These are phyloP conservation scores for Mycena maculata DNA, from an alignment of 768 basidiomycete species.

Conservation along the genomic window DNA sequence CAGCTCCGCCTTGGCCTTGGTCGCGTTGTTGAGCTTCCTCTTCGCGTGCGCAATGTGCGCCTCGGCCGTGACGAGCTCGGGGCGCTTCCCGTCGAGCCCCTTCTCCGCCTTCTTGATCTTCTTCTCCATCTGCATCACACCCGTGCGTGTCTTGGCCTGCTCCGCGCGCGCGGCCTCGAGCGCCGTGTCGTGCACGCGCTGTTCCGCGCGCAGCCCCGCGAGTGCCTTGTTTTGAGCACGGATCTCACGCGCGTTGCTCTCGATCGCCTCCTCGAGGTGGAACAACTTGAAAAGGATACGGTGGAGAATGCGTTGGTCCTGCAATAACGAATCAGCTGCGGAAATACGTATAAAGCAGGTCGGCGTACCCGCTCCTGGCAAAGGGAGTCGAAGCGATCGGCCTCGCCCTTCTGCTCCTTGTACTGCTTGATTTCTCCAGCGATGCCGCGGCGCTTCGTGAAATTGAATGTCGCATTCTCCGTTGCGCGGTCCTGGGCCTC, in stretches of 20 bases:
- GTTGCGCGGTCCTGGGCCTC: slow-evolving; percentile 90
- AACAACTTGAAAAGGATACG: slow-evolving; percentile 90
- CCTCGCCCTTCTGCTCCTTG: slow-evolving; percentile 96
- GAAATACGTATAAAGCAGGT: too few species aligned
- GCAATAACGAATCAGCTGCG: too few species aligned
- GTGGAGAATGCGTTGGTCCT: slow-evolving; percentile 86
- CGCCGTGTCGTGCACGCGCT: slow-evolving; percentile 74
- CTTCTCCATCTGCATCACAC: slow-evolving; percentile 87
- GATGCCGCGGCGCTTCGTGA: slow-evolving; percentile 92
- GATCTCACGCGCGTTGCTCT: slow-evolving; percentile 76
- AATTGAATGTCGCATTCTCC: slow-evolving; percentile 94
- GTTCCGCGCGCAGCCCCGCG: slow-evolving; percentile 73
- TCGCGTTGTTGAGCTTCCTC: slow-evolving; percentile 80
- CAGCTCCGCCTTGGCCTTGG: slow-evolving; percentile 71
- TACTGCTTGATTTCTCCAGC: slow-evolving; percentile 97
- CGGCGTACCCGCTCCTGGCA: slow-evolving; percentile 78
- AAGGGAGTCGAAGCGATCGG: slow-evolving; percentile 85
- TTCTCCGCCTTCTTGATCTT: slow-evolving; percentile 93
- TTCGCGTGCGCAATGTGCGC: slow-evolving; percentile 89
- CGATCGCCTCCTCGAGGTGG: slow-evolving; percentile 88
- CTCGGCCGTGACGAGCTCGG: slow-evolving; percentile 85
- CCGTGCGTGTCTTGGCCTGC: slow-evolving; percentile 81
- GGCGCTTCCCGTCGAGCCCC: slow-evolving; percentile 86
- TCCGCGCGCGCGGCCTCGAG: slow-evolving; percentile 80
- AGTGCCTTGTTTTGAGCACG: slow-evolving; percentile 80